Percentiles rank a stretch among this genome's conserved stretches.
phyloP scores from a whole-genome alignment of 352 stramenopile genomes.

The Globisporangium heterothallicum region DNA sequence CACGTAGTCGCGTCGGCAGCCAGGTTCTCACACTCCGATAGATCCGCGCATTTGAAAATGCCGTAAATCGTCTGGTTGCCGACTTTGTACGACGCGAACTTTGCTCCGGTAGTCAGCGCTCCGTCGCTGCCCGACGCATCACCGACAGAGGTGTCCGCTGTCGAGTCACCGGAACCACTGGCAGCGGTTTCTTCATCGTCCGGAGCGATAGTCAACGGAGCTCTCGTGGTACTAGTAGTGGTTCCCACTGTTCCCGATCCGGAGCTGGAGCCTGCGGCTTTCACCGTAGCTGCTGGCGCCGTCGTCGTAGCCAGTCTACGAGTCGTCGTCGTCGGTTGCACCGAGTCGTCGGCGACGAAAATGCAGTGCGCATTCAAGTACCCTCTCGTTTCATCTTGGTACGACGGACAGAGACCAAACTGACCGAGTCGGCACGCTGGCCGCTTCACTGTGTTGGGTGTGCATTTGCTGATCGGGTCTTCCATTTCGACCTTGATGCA shows the following conservation, averaged over 20 bases:
- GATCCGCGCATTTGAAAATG: conserved; percentile 41
- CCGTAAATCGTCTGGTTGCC: conserved; percentile 49
- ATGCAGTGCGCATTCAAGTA: conserved; percentile 85
- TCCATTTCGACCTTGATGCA: conserved; percentile 80
- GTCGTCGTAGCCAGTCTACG: background rate
- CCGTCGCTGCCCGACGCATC: conserved; percentile 14
- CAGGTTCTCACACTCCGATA: conserved; percentile 37
- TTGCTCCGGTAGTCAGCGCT: conserved; percentile 12
- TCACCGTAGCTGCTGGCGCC: conserved; percentile 10
- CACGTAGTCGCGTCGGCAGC: conserved; percentile 30
- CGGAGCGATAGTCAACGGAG: conserved; percentile 2
- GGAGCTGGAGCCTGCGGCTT: conserved; percentile 10
- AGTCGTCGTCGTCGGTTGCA: conserved; percentile 14
- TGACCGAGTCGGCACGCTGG: conserved; percentile 59
- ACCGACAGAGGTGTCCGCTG: conserved; percentile 13
- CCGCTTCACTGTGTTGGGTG: conserved; percentile 65
- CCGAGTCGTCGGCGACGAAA: conserved; percentile 62
- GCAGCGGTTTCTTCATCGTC: background rate
- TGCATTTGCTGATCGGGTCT: conserved; percentile 74
- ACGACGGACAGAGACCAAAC: conserved; percentile 76
- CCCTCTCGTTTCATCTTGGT: conserved; percentile 56
- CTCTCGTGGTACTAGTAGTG: conserved; percentile 5
- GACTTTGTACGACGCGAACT: conserved; percentile 46
- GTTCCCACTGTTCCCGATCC: background rate
- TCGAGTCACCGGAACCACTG: background rate